These are phyloP conservation scores for Arachnomyces sp. DNA, from an alignment of 2,329 filamentous ascomycete species.

Conservation along the genomic window DNA sequence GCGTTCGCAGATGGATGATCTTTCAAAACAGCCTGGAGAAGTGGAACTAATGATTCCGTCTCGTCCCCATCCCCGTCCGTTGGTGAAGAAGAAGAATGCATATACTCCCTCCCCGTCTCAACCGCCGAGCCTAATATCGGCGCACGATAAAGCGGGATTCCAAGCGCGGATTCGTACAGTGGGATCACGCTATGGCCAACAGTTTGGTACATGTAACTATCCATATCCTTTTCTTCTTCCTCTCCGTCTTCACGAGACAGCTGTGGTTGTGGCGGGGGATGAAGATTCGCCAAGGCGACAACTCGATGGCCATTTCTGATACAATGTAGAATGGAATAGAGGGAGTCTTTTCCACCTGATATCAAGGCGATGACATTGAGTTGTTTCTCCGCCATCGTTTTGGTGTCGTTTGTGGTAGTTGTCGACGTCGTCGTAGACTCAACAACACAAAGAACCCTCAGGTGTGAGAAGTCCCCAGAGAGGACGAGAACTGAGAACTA, in stretches of 20 bases:
- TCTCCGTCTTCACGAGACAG: slow-evolving; percentile 16
- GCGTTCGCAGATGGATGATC: slow-evolving; percentile 77
- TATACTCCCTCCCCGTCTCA: slow-evolving; percentile 66
- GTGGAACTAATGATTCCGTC: slow-evolving; percentile 74
- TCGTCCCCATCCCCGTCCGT: slow-evolving; percentile 47
- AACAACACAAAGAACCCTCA: too few relatives aligned
- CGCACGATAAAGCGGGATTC: slow-evolving; percentile 74
- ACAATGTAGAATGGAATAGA: slow-evolving; percentile 89
- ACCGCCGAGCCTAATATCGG: slow-evolving; percentile 65
- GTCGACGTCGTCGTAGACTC: too few relatives aligned
- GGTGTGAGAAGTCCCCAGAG: too few relatives aligned
- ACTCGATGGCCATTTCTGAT: slow-evolving; percentile 75
- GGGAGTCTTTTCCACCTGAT: slow-evolving; percentile 94
- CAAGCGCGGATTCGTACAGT: slow-evolving; percentile 71
- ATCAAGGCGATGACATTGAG: slow-evolving; percentile 81
- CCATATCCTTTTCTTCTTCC: slow-evolving; percentile 58
- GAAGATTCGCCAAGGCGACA: slow-evolving; percentile 81
- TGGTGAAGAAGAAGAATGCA: slow-evolving; percentile 16
- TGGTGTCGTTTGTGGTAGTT: too few relatives aligned
- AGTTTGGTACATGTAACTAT: slow-evolving; percentile 99
- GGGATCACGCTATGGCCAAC: slow-evolving; percentile 83
- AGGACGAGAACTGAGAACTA: too few relatives aligned
- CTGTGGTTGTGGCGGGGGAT: slow-evolving; percentile 46
- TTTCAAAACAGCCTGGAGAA: slow-evolving; percentile 60
- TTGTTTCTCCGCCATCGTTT: slow-evolving; percentile 3